These are phyloP conservation scores for Sarcomyxa edulis DNA, from an alignment of 768 basidiomycete species.

Conservation along the genomic window DNA sequence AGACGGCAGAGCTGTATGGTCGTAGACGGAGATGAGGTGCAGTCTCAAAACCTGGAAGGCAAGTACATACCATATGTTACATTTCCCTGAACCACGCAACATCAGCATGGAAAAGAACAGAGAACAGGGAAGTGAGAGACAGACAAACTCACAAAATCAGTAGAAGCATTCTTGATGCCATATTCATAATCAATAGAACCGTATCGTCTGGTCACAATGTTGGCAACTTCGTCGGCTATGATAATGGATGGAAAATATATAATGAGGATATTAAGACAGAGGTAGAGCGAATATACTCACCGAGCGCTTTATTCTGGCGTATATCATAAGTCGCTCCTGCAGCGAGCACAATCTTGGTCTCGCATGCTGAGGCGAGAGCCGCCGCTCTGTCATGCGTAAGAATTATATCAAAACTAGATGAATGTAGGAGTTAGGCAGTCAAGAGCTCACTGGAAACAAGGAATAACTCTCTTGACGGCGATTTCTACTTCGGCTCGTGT, in stretches of 20 bases:
- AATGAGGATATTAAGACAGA: neutral
- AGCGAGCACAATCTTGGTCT: constrained; percentile 32
- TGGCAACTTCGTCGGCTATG: constrained; percentile 60
- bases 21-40: neutral
- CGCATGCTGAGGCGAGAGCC: constrained; percentile 61
- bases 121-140: neutral
- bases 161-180: constrained; percentile 69
- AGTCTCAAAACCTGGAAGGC: neutral
- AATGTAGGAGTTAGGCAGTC: neutral
- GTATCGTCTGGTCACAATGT: constrained; percentile 54
- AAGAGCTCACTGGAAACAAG: constrained; percentile 64
- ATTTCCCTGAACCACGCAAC: constrained; percentile 65
- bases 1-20: constrained; percentile 46
- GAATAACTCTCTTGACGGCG: constrained; percentile 52
- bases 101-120: neutral
- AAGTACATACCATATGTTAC: constrained; percentile 57
- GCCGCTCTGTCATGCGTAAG: constrained; percentile 44
- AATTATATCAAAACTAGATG: neutral
- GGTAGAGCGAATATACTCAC: constrained; percentile 22
- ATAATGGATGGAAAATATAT: neutral
- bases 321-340: constrained; percentile 44
- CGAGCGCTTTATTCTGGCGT: constrained; percentile 61
- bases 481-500: constrained; percentile 55
- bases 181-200: constrained; percentile 60
- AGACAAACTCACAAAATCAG: constrained; percentile 65